These are phyloP conservation scores for Isatis lusitanica DNA, from an alignment of 441 rosid species.

Conservation along the genomic window DNA sequence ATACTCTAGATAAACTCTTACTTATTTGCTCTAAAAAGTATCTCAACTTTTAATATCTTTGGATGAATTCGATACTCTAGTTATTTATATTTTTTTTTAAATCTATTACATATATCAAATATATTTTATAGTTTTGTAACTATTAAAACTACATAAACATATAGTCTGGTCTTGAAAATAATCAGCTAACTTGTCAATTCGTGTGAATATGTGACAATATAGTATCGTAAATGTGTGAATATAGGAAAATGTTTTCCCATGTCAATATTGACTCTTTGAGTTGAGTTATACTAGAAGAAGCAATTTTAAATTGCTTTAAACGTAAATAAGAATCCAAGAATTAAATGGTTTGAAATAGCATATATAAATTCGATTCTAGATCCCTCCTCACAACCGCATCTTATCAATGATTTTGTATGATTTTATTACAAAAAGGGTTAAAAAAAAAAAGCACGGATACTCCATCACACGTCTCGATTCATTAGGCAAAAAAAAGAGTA, in stretches of 20 bases:
- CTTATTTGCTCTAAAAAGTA: no score
- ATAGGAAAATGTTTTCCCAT: neutral
- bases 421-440: neutral
- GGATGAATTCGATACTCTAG: no score
- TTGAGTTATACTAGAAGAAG: neutral
- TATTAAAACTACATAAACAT: no score
- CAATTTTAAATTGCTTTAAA: neutral
- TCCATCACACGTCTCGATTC: slow-evolving; percentile 1
- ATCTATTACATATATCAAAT: no score
- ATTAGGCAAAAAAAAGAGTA: neutral
- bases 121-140: no score
- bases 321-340: neutral
- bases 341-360: neutral
- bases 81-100: no score
- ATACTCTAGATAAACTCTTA: no score
- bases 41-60: no score
- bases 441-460: neutral
- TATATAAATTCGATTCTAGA: neutral
- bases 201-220: no score
- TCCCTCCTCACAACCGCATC: neutral
- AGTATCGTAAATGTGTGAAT: neutral
- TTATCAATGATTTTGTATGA: neutral
- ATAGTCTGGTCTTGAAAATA: no score
- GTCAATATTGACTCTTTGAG: neutral
- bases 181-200: no score